Evolutionary conservation across 768 basidiomycete species (phyloP).

Genomic region (Zangia roseola): DNA sequence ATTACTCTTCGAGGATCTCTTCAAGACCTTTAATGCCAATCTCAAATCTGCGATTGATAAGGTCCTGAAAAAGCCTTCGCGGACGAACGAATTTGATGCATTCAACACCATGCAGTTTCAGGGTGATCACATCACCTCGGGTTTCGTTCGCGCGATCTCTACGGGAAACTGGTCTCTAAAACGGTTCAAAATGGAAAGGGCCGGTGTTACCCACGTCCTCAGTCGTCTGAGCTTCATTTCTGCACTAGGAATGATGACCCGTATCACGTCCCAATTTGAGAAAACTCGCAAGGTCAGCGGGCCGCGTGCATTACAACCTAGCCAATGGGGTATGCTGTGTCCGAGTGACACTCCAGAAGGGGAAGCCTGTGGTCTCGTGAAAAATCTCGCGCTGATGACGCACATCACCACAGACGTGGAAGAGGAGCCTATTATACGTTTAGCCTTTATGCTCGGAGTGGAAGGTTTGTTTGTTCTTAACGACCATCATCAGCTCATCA

Average conservation of each 20-base stretch:
- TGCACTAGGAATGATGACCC: conserved; percentile 99
- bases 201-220: conserved; percentile 97
- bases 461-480: conserved; percentile 70
- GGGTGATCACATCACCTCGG: conserved; percentile 93
- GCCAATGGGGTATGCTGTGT: conserved; percentile 99
- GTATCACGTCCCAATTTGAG: conserved; percentile 98
- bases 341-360: conserved; percentile 99
- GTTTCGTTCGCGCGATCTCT: conserved; percentile 95
- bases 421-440: conserved; percentile 86
- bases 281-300: conserved; percentile 99
- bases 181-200: conserved; percentile 99
- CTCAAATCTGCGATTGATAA: conserved; percentile 96
- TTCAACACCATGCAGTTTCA: conserved; percentile 93
- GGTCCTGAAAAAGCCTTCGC: conserved; percentile 92
- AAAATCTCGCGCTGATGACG: conserved; percentile 98
- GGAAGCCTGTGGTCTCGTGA: conserved; percentile 97
- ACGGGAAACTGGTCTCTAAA: conserved; percentile 99
- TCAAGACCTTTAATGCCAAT: conserved; percentile 97
- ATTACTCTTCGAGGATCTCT: conserved; percentile 94
- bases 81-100: conserved; percentile 93
- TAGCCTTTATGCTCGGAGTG: conserved; percentile 94
- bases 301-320: conserved; percentile 93
- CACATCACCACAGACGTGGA: conserved; percentile 99
- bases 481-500: conserved; percentile 8
- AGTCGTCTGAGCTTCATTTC: conserved; percentile 95